Evolutionary conservation across 805 yeast species (phyloP), one percentile per base, ranked within the genome.

Genomic region (Candida golubevii): DNA sequence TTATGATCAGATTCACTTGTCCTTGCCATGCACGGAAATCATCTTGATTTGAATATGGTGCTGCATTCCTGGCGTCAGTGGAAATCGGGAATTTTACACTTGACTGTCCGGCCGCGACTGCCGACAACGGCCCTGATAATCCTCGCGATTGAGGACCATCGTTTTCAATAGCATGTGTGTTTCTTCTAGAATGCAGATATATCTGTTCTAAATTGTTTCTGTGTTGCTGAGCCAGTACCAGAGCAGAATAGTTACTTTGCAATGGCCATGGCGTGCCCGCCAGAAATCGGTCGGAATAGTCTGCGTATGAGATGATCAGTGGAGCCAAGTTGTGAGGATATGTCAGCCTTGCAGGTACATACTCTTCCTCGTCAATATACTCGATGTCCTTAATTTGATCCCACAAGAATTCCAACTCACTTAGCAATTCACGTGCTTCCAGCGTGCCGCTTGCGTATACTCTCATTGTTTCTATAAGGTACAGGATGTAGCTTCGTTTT

Each of bases 371-470:
- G 35, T 67, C 70, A 12, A 59, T 47, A 40, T 57, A 61, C 31
- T 61, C 66, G 29, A 70, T 51, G 53, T 79, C 79, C 52, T 77
- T 79, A 47, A 83, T 79, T 58, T 82, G 88, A 60, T 81, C 84
- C 89, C 90, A 87, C 35, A 83, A 64, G 51, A 72, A 77, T 58
- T 85, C 90, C 51, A 88, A 71, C 55, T 86, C 93, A 36, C 71
- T 63, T 43, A 84, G 68, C 41, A 82, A 69, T 55, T 82, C 88
- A 14, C 82, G 62, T 0, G 89, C 82, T 53, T 82, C 88, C 48
- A 71, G 66, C 1, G 88, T 77, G 9, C 83, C 83, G 51, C 79
- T 72, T 14, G 88, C 89, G 54, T 83, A 83, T 2, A 74, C 66
- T 46, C 72, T 69, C 89, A 88, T 83, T 7, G 93, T 83, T 39